These are phyloP conservation scores for Senna tora DNA, from an alignment of 306 rosid species.

Conservation along the genomic window DNA sequence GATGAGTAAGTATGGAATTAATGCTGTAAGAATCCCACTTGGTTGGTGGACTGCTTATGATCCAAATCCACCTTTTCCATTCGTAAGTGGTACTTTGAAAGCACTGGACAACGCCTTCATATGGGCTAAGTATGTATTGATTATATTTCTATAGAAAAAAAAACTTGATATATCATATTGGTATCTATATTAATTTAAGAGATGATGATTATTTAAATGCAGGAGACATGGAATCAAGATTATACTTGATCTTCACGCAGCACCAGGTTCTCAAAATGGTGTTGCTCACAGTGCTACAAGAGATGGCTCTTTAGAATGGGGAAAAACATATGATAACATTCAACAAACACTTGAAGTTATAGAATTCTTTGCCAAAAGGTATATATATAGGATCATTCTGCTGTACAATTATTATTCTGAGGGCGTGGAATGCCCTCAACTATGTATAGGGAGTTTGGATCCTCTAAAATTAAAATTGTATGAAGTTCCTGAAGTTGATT, in stretches of 20 bases:
- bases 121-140: conserved; percentile 68
- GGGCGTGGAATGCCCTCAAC: too few relatives aligned
- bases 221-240: conserved; percentile 74
- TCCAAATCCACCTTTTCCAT: conserved; percentile 72
- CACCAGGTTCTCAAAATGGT: conserved; percentile 76
- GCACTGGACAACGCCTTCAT: conserved; percentile 69
- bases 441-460: too few relatives aligned
- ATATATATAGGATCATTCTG: too few relatives aligned
- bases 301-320: conserved; percentile 81
- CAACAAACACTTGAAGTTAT: conserved; percentile 62
- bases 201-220: not conserved
- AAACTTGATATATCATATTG: not conserved
- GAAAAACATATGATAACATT: conserved; percentile 57
- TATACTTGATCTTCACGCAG: conserved; percentile 84
- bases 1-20: conserved; percentile 55
- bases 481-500: too few relatives aligned
- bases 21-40: conserved; percentile 77
- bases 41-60: conserved; percentile 92
- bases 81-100: conserved; percentile 70
- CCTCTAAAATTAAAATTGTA: too few relatives aligned
- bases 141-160: not conserved
- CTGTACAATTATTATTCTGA: too few relatives aligned
- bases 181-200: not conserved
- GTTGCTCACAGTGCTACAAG: conserved; percentile 61
- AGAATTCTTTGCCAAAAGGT: conserved; percentile 74